Evolutionary conservation across 2,329 filamentous ascomycete genomes (phyloP).

Genomic region (Ustilaginoidea virens): DNA sequence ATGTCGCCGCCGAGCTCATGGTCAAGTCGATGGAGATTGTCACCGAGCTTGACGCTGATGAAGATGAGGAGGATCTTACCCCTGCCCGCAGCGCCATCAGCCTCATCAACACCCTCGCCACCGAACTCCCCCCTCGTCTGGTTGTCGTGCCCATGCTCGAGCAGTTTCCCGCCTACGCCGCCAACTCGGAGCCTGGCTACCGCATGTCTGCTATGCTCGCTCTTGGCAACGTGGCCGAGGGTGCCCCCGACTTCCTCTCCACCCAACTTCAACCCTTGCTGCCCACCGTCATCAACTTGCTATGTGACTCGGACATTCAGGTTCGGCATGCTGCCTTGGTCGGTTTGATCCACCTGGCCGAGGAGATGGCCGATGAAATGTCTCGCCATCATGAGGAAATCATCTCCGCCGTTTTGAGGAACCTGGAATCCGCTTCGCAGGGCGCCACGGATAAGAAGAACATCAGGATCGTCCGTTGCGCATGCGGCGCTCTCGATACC

Average conservation of each 20-base stretch:
- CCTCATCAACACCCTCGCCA: conserved; percentile 77
- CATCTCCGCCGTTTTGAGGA: conserved; percentile 73
- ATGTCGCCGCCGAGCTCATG: conserved; percentile 74
- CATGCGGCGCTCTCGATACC: conserved; percentile 80
- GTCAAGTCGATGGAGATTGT: conserved; percentile 78
- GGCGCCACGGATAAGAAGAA: conserved; percentile 58
- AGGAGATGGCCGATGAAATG: conserved; percentile 86
- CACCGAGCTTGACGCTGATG: conserved; percentile 70
- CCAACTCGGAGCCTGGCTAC: conserved; percentile 57
- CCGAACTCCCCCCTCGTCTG: conserved; percentile 79
- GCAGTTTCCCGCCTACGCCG: conserved; percentile 68
- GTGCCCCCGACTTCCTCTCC: conserved; percentile 91
- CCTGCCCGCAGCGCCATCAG: conserved; percentile 74
- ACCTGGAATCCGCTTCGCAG: conserved; percentile 67
- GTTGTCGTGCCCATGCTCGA: conserved; percentile 87
- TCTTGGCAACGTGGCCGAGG: conserved; percentile 87
- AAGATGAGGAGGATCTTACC: conserved; percentile 61
- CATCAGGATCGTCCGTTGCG: conserved; percentile 74
- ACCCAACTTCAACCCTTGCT: conserved; percentile 80
- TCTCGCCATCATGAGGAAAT: conserved; percentile 71
- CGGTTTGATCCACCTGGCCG: conserved; percentile 76
- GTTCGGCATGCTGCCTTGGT: conserved; percentile 82
- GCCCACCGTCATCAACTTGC: conserved; percentile 67
- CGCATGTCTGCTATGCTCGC: conserved; percentile 84
- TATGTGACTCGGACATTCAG: conserved; percentile 68